phyloP scores from a whole-genome alignment of 306 rosid species.

The Dalbergia cultrata region DNA sequence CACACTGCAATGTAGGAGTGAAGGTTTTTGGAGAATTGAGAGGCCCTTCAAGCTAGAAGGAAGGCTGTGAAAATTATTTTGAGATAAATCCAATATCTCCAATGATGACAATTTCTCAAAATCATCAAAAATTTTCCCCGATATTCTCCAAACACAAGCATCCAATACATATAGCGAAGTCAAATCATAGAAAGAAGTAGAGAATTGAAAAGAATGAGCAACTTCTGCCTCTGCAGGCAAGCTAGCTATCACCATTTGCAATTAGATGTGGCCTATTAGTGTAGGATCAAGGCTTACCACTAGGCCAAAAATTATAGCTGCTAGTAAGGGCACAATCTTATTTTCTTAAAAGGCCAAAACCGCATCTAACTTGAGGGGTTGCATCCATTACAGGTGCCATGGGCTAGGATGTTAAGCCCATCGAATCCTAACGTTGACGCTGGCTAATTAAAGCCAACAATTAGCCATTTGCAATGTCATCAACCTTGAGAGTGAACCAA shows the following conservation, averaged over 20 bases:
- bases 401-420: too few species aligned
- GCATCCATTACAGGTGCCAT: too few species aligned
- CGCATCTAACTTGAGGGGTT: too few species aligned
- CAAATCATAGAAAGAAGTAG: conserved; percentile 63
- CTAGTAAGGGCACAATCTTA: too few species aligned
- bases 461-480: conserved; percentile 58
- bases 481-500: conserved; percentile 68
- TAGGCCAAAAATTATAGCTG: too few species aligned
- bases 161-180: conserved; percentile 53
- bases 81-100: conserved; percentile 55
- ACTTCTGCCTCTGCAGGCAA: neutral
- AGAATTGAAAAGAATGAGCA: conserved; percentile 39
- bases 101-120: conserved; percentile 62
- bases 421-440: too few species aligned
- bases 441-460: too few species aligned
- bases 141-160: conserved; percentile 61
- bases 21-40: conserved; percentile 52
- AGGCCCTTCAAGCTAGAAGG: conserved; percentile 70
- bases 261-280: conserved; percentile 41
- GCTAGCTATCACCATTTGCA: neutral
- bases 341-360: too few species aligned
- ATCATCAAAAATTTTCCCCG: conserved; percentile 65
- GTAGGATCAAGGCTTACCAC: too few species aligned
- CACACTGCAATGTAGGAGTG: conserved; percentile 52
- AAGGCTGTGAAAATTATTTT: conserved; percentile 61